Evolutionary conservation across 768 basidiomycete genomes (phyloP).

Genomic region (Phallus indusiatus): DNA sequence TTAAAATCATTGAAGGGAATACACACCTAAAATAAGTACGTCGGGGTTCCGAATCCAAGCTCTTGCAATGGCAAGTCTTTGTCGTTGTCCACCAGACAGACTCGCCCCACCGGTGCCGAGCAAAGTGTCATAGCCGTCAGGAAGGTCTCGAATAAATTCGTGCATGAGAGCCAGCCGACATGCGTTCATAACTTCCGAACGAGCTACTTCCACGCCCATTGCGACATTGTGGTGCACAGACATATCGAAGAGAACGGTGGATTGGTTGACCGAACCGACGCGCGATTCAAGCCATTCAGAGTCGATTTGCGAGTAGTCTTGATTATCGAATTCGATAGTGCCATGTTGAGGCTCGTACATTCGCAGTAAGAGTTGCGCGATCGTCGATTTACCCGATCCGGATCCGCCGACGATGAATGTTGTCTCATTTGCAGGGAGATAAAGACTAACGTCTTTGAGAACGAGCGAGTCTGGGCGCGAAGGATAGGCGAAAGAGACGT

Average conservation of each 20-base stretch:
- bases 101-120: conserved; percentile 68
- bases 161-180: conserved; percentile 81
- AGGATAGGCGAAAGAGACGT: conserved; percentile 65
- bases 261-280: conserved; percentile 72
- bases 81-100: conserved; percentile 87
- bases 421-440: conserved; percentile 60
- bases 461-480: conserved; percentile 55
- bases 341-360: conserved; percentile 66
- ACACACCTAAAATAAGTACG: conserved; percentile 83
- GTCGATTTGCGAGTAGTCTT: conserved; percentile 69
- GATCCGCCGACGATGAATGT: conserved; percentile 77
- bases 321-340: conserved; percentile 70
- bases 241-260: conserved; percentile 70
- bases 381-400: conserved; percentile 70
- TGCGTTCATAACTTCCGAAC: conserved; percentile 68
- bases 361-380: conserved; percentile 55
- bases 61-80: conserved; percentile 82
- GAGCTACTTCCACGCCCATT: conserved; percentile 57
- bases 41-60: conserved; percentile 79
- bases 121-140: conserved; percentile 78
- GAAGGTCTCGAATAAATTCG: conserved; percentile 78
- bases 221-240: conserved; percentile 82
- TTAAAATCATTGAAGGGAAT: conserved; percentile 1
- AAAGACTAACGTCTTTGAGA: conserved; percentile 50
- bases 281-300: conserved; percentile 54